Base-by-base conservation (phyloP, 2,329 filamentous ascomycete genomes). In the Penicillium glabrum region DNA sequence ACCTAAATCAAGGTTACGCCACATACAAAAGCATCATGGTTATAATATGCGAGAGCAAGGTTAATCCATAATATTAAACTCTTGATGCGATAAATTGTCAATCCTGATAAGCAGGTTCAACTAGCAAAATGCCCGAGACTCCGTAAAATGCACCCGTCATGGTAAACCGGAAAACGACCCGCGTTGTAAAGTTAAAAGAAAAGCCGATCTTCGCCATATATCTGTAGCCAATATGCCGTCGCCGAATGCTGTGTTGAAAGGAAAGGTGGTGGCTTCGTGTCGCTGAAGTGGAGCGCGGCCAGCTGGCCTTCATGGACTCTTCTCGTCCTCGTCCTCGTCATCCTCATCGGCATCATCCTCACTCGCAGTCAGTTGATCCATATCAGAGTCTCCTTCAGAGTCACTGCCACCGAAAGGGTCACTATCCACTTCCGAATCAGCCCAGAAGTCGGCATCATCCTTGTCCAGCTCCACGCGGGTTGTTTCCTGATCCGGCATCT, bases 391-490 rank as follows among this genome's bases (percentile, higher is more conserved):
- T 51, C 73, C 76, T 46, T 82, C 80, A 5, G 78, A 80, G 63
- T 91, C 89, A 66, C 88, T 90, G 16, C 88, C 88, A 10, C 87
- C 89, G 73, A 93, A 92, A 64, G 93, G 89, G 51, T 89, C 85
- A 64, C 91, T 89, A 63, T 89, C 83, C 65, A 72, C 73, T 57
- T 89, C 89, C 47, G 85, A 87, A 71, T 90, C 89, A 33, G 84
- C 86, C 89, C 91, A 95, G 71, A 96, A 96, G 59, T 90, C 89
- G 4, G 75, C 72, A 64, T 89, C 87, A 65, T 96, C 90, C 67
- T 87, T 85, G 63, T 88, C 86, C 1, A 86, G 85, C 2, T 86
- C 83, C 13, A 80, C 78, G 9, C 44, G 47, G 11, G 10, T 26
- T 37, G 43, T 9, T 46, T 81, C 82, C 52, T 86, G 84, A 0